These are phyloP conservation scores for Neonectria sp. DNA, from an alignment of 2,329 filamentous ascomycete species.

Conservation along the genomic window DNA sequence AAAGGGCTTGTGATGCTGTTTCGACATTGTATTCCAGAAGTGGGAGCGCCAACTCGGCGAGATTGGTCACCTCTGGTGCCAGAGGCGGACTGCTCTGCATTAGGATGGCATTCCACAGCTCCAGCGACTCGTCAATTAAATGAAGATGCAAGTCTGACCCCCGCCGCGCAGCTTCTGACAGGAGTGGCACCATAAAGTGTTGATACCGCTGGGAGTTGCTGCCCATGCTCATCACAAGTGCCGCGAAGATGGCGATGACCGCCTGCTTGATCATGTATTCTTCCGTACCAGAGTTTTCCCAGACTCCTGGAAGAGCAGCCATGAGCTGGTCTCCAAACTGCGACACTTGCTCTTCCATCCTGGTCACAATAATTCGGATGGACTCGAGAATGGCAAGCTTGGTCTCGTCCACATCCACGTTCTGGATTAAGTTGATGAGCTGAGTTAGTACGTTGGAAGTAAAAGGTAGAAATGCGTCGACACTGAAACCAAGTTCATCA, in stretches of 20 bases:
- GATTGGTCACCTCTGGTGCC: constrained; percentile 72
- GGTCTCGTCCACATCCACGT: constrained; percentile 87
- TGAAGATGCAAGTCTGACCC: constrained; percentile 83
- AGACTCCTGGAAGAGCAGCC: constrained; percentile 82
- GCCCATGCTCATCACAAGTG: constrained; percentile 89
- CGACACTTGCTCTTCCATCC: constrained; percentile 81
- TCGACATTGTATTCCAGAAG: constrained; percentile 78
- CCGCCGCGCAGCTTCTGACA: constrained; percentile 83
- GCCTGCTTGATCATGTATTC: constrained; percentile 95
- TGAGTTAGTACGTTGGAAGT: constrained; percentile 80
- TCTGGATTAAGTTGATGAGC: constrained; percentile 83
- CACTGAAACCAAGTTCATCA: constrained; percentile 87
- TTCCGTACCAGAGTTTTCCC: constrained; percentile 84
- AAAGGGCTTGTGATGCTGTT: constrained; percentile 73
- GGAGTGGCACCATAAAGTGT: constrained; percentile 83
- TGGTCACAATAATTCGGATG: constrained; percentile 83
- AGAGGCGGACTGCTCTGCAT: constrained; percentile 75
- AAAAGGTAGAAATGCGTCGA: constrained; percentile 82
- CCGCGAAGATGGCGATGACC: constrained; percentile 87
- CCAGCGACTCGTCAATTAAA: constrained; percentile 91
- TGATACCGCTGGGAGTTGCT: constrained; percentile 85
- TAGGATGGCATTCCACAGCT: constrained; percentile 87
- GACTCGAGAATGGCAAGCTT: constrained; percentile 93
- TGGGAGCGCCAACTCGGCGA: constrained; percentile 75
- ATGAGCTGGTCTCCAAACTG: constrained; percentile 86